Conservation (phyloP, 495 filamentous ascomycete species). For the Aspergillus saccharolyticus region DNA sequence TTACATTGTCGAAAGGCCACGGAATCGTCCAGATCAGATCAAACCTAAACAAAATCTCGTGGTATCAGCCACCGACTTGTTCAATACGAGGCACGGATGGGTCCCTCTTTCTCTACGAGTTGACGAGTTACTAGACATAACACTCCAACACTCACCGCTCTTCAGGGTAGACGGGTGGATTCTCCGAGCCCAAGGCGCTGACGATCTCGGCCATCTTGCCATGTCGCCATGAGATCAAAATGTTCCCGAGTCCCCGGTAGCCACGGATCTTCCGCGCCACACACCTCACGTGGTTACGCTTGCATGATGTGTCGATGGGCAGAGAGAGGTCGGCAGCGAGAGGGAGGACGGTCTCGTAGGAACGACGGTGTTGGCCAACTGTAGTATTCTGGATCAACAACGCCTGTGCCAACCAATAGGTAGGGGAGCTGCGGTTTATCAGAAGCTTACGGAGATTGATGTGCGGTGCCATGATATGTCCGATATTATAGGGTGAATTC, state of each 20-base stretch:
- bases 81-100: neutral
- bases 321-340: constrained; percentile 46
- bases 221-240: constrained; percentile 33
- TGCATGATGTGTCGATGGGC: constrained; percentile 38
- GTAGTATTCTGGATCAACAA: neutral
- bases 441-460: constrained; percentile 21
- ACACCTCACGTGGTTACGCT: constrained; percentile 23
- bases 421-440: too few relatives aligned
- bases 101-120: too few relatives aligned
- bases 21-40: constrained; percentile 49
- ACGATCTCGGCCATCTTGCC: constrained; percentile 20
- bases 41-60: constrained; percentile 24
- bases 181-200: constrained; percentile 14
- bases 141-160: constrained; percentile 26
- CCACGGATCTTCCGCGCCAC: constrained; percentile 18
- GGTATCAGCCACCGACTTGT: neutral
- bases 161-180: constrained; percentile 23
- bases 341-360: constrained; percentile 45
- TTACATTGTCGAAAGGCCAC: constrained; percentile 35
- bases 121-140: too few relatives aligned
- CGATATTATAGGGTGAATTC: constrained; percentile 38
- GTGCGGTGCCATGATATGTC: constrained; percentile 44
- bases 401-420: too few relatives aligned
- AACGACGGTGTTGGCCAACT: constrained; percentile 43
- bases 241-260: constrained; percentile 26